Evolutionary conservation across 768 basidiomycete genomes (phyloP), one percentile per base, ranked within the genome.

Genomic region (Pholiota molesta): DNA sequence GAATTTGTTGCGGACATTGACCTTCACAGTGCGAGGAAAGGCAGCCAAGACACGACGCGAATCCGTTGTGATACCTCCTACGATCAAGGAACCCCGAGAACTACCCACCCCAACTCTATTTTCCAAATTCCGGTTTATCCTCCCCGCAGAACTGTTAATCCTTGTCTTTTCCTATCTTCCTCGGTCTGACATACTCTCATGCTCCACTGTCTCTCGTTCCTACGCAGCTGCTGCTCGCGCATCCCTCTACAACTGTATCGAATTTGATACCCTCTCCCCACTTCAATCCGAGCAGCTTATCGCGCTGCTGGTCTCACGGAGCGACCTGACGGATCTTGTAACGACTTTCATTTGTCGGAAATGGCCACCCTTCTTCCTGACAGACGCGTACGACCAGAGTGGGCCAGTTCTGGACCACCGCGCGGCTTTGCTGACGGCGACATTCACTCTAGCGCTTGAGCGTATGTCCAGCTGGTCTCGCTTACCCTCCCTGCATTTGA

Each of bases 401-500:
- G 54, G 52, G n/a, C 49, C 58, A 52, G 55, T 57, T 16, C 47
- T 63, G 14, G 66, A 71, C 62, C 68, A 70, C n/a, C 64, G 67
- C 35, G 69, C 75, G 55, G 69, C 68, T 2, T 69, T 73, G 21
- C 69, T 79, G 19, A 78, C 75, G 17, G 78, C 80, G 5, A 76
- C 78, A 0, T 80, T 83, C 59, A 77, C 78, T 2, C 68, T 79
- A 49, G 79, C 78, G 1, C 71, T 84, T 42, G 75, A 79, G 52
- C 78, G 79, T 17, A 83, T 84, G 83, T 73, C 75, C n/a, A 74
- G 73, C 37, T 84, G 14, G 75, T 72, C 7, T 68, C 75, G 17
- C 70, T 82, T 19, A 73, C 75, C 16, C 74, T 82, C 31, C 80
- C 81, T 8, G 73, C 76, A 1, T 83, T 81, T 62, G 79, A 82